A percentile compares a stretch with the other conserved stretches of the same genome.
Conservation (phyloP, 2,329 filamentous ascomycete genomes). For the Bipolaris zeicola region DNA sequence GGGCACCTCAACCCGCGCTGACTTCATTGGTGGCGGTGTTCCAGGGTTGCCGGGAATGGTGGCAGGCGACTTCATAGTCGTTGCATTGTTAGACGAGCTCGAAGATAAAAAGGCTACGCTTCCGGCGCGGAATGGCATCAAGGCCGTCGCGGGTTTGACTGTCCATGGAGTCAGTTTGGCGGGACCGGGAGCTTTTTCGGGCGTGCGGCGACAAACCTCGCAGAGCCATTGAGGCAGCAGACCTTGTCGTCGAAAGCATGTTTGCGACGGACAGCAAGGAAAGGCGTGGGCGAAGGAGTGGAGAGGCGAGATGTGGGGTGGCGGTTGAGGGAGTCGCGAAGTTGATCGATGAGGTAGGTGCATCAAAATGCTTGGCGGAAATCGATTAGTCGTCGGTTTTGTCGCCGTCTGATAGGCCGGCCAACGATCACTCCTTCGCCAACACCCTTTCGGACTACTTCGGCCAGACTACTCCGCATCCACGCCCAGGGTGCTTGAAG, state of each 20-base stretch:
- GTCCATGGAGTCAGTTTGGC: slow-evolving; percentile 38
- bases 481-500: slow-evolving; percentile 11
- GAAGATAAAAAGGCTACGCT: slow-evolving; percentile 69
- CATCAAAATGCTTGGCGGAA: slow-evolving; percentile 31
- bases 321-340: slow-evolving; percentile 35
- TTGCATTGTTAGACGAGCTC: slow-evolving; percentile 68
- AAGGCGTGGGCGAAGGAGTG: slow-evolving; percentile 42
- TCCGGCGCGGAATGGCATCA: slow-evolving; percentile 67
- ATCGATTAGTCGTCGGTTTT: slow-evolving; percentile 39
- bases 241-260: slow-evolving; percentile 60
- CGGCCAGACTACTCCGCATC: slow-evolving; percentile 22
- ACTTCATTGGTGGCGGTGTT: slow-evolving; percentile 59
- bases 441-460: slow-evolving; percentile 34
- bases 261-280: slow-evolving; percentile 44
- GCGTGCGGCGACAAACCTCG: slow-evolving; percentile 53
- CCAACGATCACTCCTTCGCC: slow-evolving; percentile 20
- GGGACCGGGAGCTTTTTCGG: slow-evolving; percentile 19
- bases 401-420: slow-evolving; percentile 40
- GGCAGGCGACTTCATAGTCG: slow-evolving; percentile 59
- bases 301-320: slow-evolving; percentile 45
- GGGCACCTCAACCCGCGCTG: slow-evolving; percentile 70
- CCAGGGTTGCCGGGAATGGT: slow-evolving; percentile 61
- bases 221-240: slow-evolving; percentile 60
- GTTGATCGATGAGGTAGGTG: slow-evolving; percentile 40
- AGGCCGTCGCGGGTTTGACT: slow-evolving; percentile 70